Conservation (phyloP, 805 yeast genomes). For the Spathaspora arborariae region DNA sequence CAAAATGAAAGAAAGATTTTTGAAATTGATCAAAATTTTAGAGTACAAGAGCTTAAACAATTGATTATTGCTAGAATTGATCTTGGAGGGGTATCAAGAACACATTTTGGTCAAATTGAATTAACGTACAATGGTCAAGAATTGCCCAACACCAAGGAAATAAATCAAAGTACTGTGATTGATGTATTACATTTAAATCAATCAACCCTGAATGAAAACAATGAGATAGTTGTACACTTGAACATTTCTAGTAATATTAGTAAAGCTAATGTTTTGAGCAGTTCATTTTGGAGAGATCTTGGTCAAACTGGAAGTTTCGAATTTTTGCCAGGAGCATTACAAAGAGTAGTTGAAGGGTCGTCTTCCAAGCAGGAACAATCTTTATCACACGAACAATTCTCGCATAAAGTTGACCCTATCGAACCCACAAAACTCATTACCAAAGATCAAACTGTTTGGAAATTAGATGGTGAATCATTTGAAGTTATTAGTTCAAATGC, state of each 20-base stretch:
- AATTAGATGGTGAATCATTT: constrained; percentile 20
- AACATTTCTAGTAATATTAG: constrained; percentile 10
- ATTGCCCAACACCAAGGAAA: not conserved
- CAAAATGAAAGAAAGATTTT: constrained; percentile 16
- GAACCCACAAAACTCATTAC: constrained; percentile 20
- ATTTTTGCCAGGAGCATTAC: not conserved
- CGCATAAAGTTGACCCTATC: constrained; percentile 7
- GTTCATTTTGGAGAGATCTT: constrained; percentile 23
- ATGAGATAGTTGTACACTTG: constrained; percentile 10
- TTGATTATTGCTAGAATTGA: constrained; percentile 19
- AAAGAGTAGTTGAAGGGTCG: not conserved
- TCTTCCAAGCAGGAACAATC: not conserved
- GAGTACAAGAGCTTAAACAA: constrained; percentile 17
- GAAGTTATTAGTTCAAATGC: constrained; percentile 14
- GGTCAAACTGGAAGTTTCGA: constrained; percentile 1
- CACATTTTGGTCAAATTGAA: constrained; percentile 23
- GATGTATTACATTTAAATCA: constrained; percentile 9
- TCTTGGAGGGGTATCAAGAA: constrained; percentile 18
- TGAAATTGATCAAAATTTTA: constrained; percentile 17
- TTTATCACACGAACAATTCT: not conserved
- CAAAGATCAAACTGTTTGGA: constrained; percentile 20
- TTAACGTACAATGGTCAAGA: constrained; percentile 10
- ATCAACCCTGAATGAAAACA: not conserved
- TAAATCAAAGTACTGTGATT: constrained; percentile 8
- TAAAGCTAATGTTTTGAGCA: constrained; percentile 21